phyloP scores from a whole-genome alignment of 1,139 yeast genomes.

The Hyphopichia buzzinii region DNA sequence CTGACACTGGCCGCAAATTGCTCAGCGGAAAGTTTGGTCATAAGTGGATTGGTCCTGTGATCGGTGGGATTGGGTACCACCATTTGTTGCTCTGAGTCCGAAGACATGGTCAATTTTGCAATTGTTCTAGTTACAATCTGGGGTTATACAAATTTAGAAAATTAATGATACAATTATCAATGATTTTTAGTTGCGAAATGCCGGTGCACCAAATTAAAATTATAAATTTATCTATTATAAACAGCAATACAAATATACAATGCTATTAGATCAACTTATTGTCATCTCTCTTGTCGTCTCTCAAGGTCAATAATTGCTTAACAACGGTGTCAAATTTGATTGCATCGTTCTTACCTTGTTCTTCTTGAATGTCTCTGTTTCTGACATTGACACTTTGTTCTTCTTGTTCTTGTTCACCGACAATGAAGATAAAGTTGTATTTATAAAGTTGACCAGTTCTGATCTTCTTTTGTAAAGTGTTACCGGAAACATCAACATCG shows the following conservation, averaged over 20 bases:
- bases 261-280: constrained; percentile 45
- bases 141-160: no score
- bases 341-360: constrained; percentile 88
- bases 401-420: constrained; percentile 88
- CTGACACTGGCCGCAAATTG: constrained; percentile 38
- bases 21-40: constrained; percentile 27
- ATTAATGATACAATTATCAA: no score
- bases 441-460: constrained; percentile 92
- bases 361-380: constrained; percentile 81
- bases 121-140: no score
- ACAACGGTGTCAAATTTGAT: constrained; percentile 69
- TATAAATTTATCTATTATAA: neutral
- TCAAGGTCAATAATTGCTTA: constrained; percentile 60
- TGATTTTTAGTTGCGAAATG: no score
- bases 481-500: constrained; percentile 89
- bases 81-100: neutral
- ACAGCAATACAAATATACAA: neutral
- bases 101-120: neutral
- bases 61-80: neutral
- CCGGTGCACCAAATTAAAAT: no score
- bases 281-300: constrained; percentile 67
- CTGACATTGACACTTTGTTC: constrained; percentile 82
- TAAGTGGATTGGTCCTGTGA: constrained; percentile 22
- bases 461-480: constrained; percentile 93
- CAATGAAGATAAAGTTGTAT: constrained; percentile 92